Percentiles rank a stretch among this genome's conserved stretches.
Evolutionary conservation across 495 filamentous ascomycete genomes (phyloP).

Genomic region (Penicillium turbatum): DNA sequence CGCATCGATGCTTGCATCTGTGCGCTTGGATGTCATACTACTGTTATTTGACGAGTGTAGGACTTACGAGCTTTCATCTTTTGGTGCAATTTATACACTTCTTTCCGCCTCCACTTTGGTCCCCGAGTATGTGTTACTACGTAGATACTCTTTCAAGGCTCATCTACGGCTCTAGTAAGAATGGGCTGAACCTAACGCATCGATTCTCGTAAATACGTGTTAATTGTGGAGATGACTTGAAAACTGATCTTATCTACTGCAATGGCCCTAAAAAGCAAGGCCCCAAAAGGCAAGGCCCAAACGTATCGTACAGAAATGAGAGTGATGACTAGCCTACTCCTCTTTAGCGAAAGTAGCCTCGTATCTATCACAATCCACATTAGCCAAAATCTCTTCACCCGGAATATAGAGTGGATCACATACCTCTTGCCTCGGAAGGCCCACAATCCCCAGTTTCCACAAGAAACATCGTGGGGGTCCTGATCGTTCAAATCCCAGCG

Average conservation of each 20-base stretch:
- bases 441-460: constrained; percentile 96
- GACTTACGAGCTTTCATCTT: constrained; percentile 9
- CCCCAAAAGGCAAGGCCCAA: not conserved
- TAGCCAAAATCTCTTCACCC: not conserved
- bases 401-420: constrained; percentile 26
- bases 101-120: not conserved
- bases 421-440: constrained; percentile 96
- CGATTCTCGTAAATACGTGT: not conserved
- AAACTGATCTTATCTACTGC: constrained; percentile 12
- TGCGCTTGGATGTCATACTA: constrained; percentile 8
- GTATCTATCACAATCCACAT: constrained; percentile 29
- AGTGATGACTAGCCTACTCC: constrained; percentile 3
- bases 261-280: not conserved
- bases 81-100: not conserved
- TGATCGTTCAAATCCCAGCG: constrained; percentile 96
- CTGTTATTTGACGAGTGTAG: constrained; percentile 8
- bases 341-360: constrained; percentile 36
- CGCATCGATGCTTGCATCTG: constrained; percentile 12
- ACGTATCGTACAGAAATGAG: constrained; percentile 27
- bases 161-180: not conserved
- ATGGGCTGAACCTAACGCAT: not conserved
- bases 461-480: constrained; percentile 90
- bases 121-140: too few relatives aligned
- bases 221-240: constrained; percentile 6
- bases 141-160: not conserved